Evolutionary conservation across 2,329 filamentous ascomycete species (phyloP), one percentile per base, ranked within the genome.

Genomic region (Microascus cirrosus): DNA sequence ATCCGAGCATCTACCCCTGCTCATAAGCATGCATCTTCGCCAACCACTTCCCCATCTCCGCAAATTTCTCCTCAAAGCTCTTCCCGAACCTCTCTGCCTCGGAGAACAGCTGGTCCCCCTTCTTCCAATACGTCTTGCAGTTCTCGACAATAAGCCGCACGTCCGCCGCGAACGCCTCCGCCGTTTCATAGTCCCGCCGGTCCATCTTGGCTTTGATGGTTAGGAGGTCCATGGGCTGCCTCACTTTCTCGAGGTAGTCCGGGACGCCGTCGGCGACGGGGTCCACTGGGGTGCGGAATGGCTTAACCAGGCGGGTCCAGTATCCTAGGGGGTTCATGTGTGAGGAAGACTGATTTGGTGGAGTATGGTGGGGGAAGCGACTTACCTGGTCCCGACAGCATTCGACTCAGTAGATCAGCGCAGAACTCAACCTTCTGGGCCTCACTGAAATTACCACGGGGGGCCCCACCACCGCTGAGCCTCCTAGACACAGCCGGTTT

Each of bases 261-360:
- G 81, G 82, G 2, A 84, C 79, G 20, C 77, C 78, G 61, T 85
- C 81, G 42, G 74, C 72, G 2, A 70, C 65, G 0, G 82, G 82
- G 59, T 82, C 76, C 7, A 85, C 82, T 0, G 82, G 77, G 25
- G 84, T 77, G 52, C 77, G 77, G 68, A 86, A 85, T 0, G 81
- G 80, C 0, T 81, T 81, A 2, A 85, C 82, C 0, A 85, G 74
- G n/a, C 82, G 79, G 0, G 83, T 85, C 83, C 83, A 86, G 66
- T 83, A 85, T 7, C 83, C 82, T 83, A 56, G 15, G 13, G 45
- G 20, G 28, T 4, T 7, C n/a, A 56, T 62, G 53, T 61, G 55
- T 45, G 22, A 55, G 25, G 25, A 13, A 60, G 60, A 45, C 52
- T 53, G 22, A 8, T 3, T 12, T 25, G 13, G 15, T 54, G 18